Conservation (phyloP, 352 stramenopile genomes). For the Blastocystis sp. region DNA sequence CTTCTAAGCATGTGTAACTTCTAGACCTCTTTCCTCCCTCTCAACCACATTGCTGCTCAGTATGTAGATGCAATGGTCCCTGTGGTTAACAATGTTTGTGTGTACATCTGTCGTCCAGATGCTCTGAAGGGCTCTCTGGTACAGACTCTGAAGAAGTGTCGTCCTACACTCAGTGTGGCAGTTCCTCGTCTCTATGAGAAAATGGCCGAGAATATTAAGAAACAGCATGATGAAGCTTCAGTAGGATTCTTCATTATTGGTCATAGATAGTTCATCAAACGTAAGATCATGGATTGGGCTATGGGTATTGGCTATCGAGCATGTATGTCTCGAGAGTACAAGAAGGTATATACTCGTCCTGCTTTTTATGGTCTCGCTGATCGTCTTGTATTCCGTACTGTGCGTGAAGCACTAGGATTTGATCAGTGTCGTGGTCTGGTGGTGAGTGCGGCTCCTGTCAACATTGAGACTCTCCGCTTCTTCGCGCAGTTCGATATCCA, state of each 20-base stretch:
- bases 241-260: neutral
- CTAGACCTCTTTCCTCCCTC: constrained; percentile 67
- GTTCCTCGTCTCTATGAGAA: constrained; percentile 77
- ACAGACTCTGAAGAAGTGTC: constrained; percentile 70
- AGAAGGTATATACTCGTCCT: constrained; percentile 75
- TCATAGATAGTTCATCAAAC: constrained; percentile 80
- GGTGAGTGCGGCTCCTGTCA: constrained; percentile 66
- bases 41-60: constrained; percentile 71
- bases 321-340: constrained; percentile 74
- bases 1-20: neutral
- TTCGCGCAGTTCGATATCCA: constrained; percentile 68
- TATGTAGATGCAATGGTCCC: constrained; percentile 68
- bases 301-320: constrained; percentile 70
- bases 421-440: constrained; percentile 55
- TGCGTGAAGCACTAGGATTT: constrained; percentile 49
- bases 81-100: constrained; percentile 64
- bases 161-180: constrained; percentile 74
- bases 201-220: constrained; percentile 69
- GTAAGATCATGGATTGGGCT: constrained; percentile 80
- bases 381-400: constrained; percentile 71
- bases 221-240: neutral
- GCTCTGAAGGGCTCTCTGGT: constrained; percentile 73
- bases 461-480: constrained; percentile 68
- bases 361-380: constrained; percentile 80
- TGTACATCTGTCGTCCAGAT: constrained; percentile 72